A percentile compares a stretch with the other conserved stretches of the same genome.
These are phyloP conservation scores for Fraxinus paxiana DNA, from an alignment of 305 asterid species.

Conservation along the genomic window DNA sequence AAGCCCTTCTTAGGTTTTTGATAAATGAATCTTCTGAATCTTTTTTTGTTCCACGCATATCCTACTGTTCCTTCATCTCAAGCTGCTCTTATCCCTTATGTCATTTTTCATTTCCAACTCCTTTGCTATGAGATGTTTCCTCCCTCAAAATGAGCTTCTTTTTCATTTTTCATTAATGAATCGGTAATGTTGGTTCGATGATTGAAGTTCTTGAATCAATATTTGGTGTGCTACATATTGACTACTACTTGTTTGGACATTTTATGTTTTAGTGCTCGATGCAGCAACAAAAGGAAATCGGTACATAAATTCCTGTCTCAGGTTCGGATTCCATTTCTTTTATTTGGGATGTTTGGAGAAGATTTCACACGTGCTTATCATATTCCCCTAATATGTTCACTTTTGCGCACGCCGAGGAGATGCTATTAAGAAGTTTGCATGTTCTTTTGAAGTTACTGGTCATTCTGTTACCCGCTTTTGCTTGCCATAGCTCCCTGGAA, in stretches of 20 bases:
- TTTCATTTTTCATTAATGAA: not conserved
- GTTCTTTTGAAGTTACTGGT: not conserved
- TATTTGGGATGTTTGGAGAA: constrained; percentile 16
- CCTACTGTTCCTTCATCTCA: not conserved
- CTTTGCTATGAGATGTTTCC: not conserved
- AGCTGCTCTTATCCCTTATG: not conserved
- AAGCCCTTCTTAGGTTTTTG: not conserved
- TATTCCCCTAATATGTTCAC: not conserved
- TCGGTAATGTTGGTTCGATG: not conserved
- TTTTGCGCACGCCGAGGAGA: not conserved
- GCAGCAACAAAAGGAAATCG: constrained; percentile 91
- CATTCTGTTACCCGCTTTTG: not conserved
- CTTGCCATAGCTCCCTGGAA: constrained; percentile 1
- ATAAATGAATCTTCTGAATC: not conserved
- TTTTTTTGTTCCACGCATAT: not conserved
- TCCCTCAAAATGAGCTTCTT: not conserved
- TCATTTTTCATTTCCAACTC: not conserved
- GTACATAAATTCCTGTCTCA: constrained; percentile 83
- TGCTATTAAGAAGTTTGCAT: constrained; percentile 8
- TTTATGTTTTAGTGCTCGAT: constrained; percentile 70
- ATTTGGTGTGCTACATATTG: not conserved
- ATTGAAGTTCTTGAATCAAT: not conserved
- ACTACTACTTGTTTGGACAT: constrained; percentile 14
- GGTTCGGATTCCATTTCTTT: constrained; percentile 39
- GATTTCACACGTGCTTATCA: not conserved